A percentile compares a stretch with the other conserved stretches of the same genome.
Evolutionary conservation across 192 early-diverging fungal species (phyloP).

Genomic region (Dissophora globulifera): DNA sequence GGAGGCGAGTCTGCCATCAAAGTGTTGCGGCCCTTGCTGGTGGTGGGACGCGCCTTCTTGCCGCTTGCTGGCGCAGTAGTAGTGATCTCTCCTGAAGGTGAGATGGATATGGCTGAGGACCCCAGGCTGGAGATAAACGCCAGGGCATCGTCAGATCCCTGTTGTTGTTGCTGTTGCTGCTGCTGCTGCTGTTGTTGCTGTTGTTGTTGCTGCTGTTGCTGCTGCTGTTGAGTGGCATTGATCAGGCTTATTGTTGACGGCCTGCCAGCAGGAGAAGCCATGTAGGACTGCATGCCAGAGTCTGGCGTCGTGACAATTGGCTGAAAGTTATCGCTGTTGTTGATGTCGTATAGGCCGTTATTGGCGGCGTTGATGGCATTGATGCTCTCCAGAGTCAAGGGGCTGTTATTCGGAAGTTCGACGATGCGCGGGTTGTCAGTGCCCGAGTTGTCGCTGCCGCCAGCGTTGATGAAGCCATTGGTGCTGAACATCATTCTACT

Average conservation of each 20-base stretch:
- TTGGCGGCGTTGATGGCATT: too few species aligned
- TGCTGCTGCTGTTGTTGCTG: conserved; percentile 11
- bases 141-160: conserved; percentile 26
- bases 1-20: background rate
- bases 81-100: background rate
- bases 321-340: background rate
- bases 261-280: conserved; percentile 16
- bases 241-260: conserved; percentile 8
- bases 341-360: too few species aligned
- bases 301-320: conserved; percentile 28
- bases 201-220: conserved; percentile 13
- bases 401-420: conserved; percentile 30
- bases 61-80: background rate
- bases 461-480: conserved; percentile 15
- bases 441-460: background rate
- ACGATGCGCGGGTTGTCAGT: conserved; percentile 26
- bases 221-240: conserved; percentile 14
- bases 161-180: too few species aligned
- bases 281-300: background rate
- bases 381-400: conserved; percentile 4
- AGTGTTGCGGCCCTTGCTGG: background rate
- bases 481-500: conserved; percentile 23
- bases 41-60: background rate
- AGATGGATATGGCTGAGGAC: background rate
- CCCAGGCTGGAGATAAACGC: conserved; percentile 13